Conservation (phyloP, 2,329 filamentous ascomycete genomes). For the Zopfia rhizophila region DNA sequence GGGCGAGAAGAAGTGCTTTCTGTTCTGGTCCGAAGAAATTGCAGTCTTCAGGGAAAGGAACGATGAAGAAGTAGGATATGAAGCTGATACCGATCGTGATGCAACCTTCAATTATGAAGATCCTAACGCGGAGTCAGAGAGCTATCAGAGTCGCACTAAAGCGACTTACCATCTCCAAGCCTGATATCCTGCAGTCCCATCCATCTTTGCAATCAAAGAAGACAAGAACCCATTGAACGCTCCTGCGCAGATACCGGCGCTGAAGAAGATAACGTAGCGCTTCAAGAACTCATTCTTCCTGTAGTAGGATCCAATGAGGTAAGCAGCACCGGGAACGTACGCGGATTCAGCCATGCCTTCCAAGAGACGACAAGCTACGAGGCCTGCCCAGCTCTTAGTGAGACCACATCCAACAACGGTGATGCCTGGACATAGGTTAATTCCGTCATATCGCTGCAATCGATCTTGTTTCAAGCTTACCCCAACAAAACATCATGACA, state of each 20-base stretch:
- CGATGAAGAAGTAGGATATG: slow-evolving; percentile 61
- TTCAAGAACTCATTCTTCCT: slow-evolving; percentile 64
- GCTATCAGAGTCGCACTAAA: background rate
- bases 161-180: slow-evolving; percentile 42
- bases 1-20: slow-evolving; percentile 62
- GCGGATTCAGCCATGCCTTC: slow-evolving; percentile 45
- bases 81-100: slow-evolving; percentile 62
- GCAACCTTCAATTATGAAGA: slow-evolving; percentile 71
- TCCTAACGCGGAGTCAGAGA: slow-evolving; percentile 41
- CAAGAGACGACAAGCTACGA: slow-evolving; percentile 41
- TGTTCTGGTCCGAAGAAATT: slow-evolving; percentile 64
- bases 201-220: slow-evolving; percentile 51
- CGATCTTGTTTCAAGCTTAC: slow-evolving; percentile 13
- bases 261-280: slow-evolving; percentile 63
- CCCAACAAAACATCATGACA: slow-evolving; percentile 49
- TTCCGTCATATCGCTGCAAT: background rate
- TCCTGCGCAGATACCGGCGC: slow-evolving; percentile 63
- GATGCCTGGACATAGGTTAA: slow-evolving; percentile 35
- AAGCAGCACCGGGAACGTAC: slow-evolving; percentile 40
- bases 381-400: slow-evolving; percentile 34
- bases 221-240: slow-evolving; percentile 66
- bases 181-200: slow-evolving; percentile 33
- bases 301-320: slow-evolving; percentile 54
- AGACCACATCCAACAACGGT: slow-evolving; percentile 44
- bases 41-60: slow-evolving; percentile 59